Conservation (phyloP, 2,329 filamentous ascomycete species). For the Xylaria sp. region DNA sequence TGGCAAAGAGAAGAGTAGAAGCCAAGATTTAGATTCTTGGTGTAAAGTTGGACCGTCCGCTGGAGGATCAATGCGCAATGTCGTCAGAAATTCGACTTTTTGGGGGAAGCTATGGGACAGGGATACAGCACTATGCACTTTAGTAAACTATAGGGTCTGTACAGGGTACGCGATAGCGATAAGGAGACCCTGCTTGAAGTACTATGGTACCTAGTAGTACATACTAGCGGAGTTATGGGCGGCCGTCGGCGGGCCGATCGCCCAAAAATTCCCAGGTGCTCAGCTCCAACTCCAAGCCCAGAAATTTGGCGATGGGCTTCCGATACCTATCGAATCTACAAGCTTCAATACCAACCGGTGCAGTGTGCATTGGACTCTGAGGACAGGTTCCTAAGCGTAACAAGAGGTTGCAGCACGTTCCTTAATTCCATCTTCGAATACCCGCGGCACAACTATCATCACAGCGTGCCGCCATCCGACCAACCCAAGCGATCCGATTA, state of each 20-base stretch:
- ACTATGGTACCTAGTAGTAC: background rate
- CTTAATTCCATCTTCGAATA: background rate
- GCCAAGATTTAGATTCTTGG: slow-evolving; percentile 13
- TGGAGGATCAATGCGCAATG: slow-evolving; percentile 24
- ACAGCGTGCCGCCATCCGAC: background rate
- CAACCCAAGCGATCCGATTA: background rate
- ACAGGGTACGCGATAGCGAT: slow-evolving; percentile 17
- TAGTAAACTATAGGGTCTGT: background rate
- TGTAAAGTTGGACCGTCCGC: background rate
- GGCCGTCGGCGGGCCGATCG: slow-evolving; percentile 27
- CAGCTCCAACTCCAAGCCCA: no score
- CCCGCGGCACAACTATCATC: background rate
- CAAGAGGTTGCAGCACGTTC: background rate
- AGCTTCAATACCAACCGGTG: slow-evolving; percentile 7
- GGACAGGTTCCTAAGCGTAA: background rate
- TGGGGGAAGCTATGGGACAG: slow-evolving; percentile 2
- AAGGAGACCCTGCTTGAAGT: slow-evolving; percentile 9
- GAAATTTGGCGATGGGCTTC: slow-evolving; percentile 40
- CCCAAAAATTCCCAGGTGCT: slow-evolving; percentile 23
- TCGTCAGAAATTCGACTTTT: slow-evolving; percentile 32
- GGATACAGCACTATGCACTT: background rate
- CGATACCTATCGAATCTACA: background rate
- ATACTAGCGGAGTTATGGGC: background rate
- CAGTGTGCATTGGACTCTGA: slow-evolving; percentile 17
- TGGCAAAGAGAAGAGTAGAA: slow-evolving; percentile 31